A percentile compares a stretch with the other conserved stretches of the same genome.
phyloP scores from a whole-genome alignment of 2,329 filamentous ascomycete species.

The Aspergillus melleus region DNA sequence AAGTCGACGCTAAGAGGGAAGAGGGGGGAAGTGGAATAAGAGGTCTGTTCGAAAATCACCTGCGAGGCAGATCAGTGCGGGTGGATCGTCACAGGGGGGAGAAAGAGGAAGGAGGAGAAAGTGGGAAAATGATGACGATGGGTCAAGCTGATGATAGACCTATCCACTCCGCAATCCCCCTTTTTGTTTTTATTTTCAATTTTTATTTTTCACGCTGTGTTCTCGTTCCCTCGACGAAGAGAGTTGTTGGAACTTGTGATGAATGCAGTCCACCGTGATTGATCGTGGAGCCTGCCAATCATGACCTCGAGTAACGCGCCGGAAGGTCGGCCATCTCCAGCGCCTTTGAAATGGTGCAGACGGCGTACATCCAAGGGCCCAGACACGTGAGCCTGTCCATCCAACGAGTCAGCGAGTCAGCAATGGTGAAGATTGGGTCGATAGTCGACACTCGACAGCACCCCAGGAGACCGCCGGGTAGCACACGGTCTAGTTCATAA shows the following conservation, averaged over 20 bases:
- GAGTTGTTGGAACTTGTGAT: not conserved
- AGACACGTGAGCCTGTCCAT: not conserved
- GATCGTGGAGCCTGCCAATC: not conserved
- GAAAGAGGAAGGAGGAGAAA: not conserved
- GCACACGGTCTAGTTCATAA: not conserved
- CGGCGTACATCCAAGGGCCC: not conserved
- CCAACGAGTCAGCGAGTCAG: not conserved
- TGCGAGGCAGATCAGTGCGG: slow-evolving; percentile 17
- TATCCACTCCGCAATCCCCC: not conserved
- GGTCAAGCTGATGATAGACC: not conserved
- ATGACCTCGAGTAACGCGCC: not conserved
- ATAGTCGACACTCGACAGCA: not conserved
- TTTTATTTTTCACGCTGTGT: not conserved
- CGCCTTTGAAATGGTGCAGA: not conserved
- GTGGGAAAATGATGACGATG: not conserved
- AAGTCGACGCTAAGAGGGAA: not conserved
- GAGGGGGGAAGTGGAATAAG: not conserved
- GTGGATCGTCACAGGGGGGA: slow-evolving; percentile 14
- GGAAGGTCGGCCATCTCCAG: not conserved
- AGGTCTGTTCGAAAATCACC: slow-evolving; percentile 23
- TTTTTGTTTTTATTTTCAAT: not conserved
- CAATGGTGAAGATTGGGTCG: too few relatives aligned
- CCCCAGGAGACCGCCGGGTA: not conserved
- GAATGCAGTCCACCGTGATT: not conserved
- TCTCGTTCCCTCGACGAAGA: not conserved